Base-by-base conservation (phyloP, 192 early-diverging fungal species). In the Mortierella antarctica region DNA sequence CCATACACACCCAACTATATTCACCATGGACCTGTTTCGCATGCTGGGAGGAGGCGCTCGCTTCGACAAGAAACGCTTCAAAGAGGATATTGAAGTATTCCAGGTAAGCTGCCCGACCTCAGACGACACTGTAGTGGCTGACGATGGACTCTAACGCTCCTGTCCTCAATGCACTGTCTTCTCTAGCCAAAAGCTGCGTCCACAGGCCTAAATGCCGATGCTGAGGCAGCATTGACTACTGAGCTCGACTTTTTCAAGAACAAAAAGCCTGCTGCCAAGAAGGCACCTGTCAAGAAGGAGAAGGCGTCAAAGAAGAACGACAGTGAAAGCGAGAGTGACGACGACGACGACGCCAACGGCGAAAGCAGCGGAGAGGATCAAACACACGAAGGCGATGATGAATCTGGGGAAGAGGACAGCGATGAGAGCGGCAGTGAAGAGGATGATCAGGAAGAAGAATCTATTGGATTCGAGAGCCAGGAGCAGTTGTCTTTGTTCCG, bases 11-110 rank as follows among this genome's bases (percentile, higher is more conserved):
- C 31, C 44, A 49, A 40, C 11, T 14, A 49, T 21, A 52, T 14
- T 52, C 59, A 72, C 12, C 63, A 80, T 80, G 77, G 95, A 97
- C 85, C 83, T 98, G 68, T 96, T 98, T 88, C 88, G 91, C 59
- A 83, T 95, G 50, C 87, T 99, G 17, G 94, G 95, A 42, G 86
- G 91, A 15, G 97, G 97, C 10, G 93, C 96, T 10, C 92, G 87
- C 71, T 99, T 99, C 65, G 91, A 99, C 85, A 93, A 91, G 68
- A 86, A 85, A 54, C 89, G 93, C 15, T 97, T 95, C 82, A 85
- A 91, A 60, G 84, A 91, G 4, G 96, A 97, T 69, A 87, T 97
- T 57, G 85, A 92, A 8, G 74, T 96, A 15, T 95, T 98, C 86
- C 86, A 96, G 77, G 92, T 91, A 89, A 71, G 66, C 18, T 17